Evolutionary conservation across 2,329 filamentous ascomycete species (phyloP), one percentile per base, ranked within the genome.

Genomic region (Ceratocystis variospora): DNA sequence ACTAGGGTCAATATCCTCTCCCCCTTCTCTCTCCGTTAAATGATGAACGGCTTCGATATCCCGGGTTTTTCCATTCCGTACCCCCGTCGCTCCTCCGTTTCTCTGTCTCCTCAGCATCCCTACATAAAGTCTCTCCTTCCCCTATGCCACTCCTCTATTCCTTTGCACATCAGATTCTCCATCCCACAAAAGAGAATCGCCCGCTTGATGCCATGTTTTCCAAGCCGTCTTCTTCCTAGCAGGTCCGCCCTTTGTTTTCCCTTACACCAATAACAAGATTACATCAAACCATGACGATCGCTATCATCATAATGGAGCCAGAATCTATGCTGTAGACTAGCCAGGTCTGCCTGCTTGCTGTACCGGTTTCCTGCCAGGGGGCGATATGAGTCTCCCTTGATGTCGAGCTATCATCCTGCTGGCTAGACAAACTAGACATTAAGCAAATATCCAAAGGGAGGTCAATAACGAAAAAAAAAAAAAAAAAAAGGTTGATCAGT

Each of bases 291-390:
- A n/a, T 59, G 53, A 59, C 15, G 53, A 59, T 59, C 53, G 12
- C 53, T 31, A 59, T 59, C 53, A 59, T n/a, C 17, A 59, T 19
- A 37, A 37, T 59, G n/a, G 28, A 59, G 33, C 53, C 25, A 59
- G 53, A 25, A n/a, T 59, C 31, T 31, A 59, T 59, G 28, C 25
- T 25, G 53, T 12, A 7, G 17, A 2, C 53, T 33, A 31, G n/a
- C 53, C 53, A 59, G 28, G 53, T 17, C 28, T 59, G 25, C 53
- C 53, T 59, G 53, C 53, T 59, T 59, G 28, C 28, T n/a, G 28
- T 59, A 59, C 53, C 28, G 53, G 53, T 59, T 59, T 59, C 6
- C 53, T 59, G 53, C 53, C 28, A 59, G 53, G 53, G 53, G 53
- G 53, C 15, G 1, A 17, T 3, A 41, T 10, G 7, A 33, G 28